phyloP scores from a whole-genome alignment of 2,329 filamentous ascomycete species.

The Dendryphion nanum region DNA sequence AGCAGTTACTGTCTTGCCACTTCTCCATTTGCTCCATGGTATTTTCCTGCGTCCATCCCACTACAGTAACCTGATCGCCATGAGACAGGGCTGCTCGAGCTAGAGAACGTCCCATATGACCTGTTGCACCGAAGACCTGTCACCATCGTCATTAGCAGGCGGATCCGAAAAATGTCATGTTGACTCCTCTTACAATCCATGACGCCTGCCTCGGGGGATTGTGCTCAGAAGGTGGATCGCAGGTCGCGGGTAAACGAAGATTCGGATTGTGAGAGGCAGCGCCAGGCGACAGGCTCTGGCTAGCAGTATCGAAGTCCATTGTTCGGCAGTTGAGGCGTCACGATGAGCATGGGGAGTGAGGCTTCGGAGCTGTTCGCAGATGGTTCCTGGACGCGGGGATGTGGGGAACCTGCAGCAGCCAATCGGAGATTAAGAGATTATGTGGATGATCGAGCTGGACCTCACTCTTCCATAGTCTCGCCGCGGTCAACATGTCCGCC shows the following conservation, averaged over 20 bases:
- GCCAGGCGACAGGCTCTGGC: slow-evolving; percentile 37
- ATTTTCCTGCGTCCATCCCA: slow-evolving; percentile 80
- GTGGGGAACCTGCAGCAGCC: slow-evolving; percentile 17
- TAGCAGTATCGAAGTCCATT: slow-evolving; percentile 37
- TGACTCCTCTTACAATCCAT: slow-evolving; percentile 72
- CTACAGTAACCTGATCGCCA: slow-evolving; percentile 80
- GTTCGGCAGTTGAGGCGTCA: slow-evolving; percentile 2
- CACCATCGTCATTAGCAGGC: slow-evolving; percentile 1
- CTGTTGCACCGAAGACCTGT: slow-evolving; percentile 91
- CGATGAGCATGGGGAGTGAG: slow-evolving; percentile 8
- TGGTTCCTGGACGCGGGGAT: slow-evolving; percentile 21
- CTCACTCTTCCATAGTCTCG: too few species aligned
- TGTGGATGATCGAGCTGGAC: too few species aligned
- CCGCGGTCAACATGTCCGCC: too few species aligned
- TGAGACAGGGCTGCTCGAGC: slow-evolving; percentile 78
- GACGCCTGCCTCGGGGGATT: slow-evolving; percentile 72
- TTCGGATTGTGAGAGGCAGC: slow-evolving; percentile 37
- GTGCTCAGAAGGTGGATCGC: slow-evolving; percentile 74
- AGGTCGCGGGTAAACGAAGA: slow-evolving; percentile 73
- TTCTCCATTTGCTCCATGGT: slow-evolving; percentile 68
- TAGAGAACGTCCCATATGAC: slow-evolving; percentile 90
- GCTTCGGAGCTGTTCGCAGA: slow-evolving; percentile 3
- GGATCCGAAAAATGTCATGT: background rate
- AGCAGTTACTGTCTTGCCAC: slow-evolving; percentile 64
- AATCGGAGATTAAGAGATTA: slow-evolving; percentile 33